phyloP scores from a whole-genome alignment of 139 green algal species.

The Chlorella sp. region DNA sequence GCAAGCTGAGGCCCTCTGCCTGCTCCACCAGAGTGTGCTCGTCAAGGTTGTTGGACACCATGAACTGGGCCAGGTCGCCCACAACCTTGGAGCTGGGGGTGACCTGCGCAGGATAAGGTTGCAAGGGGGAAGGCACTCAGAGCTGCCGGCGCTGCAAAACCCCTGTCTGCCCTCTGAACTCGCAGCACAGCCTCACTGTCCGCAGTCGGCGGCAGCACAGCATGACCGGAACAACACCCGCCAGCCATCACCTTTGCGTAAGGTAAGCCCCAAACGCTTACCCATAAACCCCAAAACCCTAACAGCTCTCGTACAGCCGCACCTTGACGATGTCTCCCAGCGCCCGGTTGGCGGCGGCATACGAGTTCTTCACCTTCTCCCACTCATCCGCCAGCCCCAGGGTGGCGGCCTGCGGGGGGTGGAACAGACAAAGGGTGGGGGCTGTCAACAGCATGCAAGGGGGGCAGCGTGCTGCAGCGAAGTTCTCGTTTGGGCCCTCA shows the following conservation, averaged over 20 bases:
- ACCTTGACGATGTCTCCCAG: conserved; percentile 95
- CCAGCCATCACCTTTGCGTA: too few species aligned
- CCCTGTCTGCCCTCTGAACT: too few species aligned
- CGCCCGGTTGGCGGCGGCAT: conserved; percentile 88
- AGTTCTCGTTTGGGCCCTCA: too few species aligned
- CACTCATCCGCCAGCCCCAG: conserved; percentile 88
- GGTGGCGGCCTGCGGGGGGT: conserved; percentile 49
- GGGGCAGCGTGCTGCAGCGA: too few species aligned
- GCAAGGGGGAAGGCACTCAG: neutral
- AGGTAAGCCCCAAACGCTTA: too few species aligned
- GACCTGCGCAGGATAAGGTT: conserved; percentile 48
- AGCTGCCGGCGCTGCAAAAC: too few species aligned
- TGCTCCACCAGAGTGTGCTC: conserved; percentile 80
- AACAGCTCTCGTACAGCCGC: neutral
- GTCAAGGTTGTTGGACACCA: conserved; percentile 92
- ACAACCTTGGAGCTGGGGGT: conserved; percentile 89
- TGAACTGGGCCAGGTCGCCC: conserved; percentile 96
- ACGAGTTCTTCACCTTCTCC: conserved; percentile 84
- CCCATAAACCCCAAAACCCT: neutral
- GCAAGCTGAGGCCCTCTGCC: conserved; percentile 84
- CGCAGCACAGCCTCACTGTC: too few species aligned
- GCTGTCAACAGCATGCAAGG: too few species aligned
- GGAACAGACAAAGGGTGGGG: too few species aligned
- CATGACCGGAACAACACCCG: too few species aligned
- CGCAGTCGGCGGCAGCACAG: too few species aligned